Evolutionary conservation across 257 asterid genomes (phyloP).

Genomic region (Thymus mandschuricus): DNA sequence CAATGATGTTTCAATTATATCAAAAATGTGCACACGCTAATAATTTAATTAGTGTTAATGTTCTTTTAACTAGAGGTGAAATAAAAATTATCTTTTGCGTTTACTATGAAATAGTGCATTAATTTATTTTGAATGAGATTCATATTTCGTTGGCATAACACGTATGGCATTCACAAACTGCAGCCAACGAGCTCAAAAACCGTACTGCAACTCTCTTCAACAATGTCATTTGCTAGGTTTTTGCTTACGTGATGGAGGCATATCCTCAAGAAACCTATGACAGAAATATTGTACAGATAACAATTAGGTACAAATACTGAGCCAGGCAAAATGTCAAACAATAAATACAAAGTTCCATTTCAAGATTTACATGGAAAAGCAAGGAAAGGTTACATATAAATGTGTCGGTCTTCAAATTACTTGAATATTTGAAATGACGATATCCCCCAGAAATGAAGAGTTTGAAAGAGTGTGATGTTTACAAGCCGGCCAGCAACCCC

Average conservation of each 20-base stretch:
- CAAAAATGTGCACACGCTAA: too few species aligned
- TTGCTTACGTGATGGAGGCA: constrained; percentile 41
- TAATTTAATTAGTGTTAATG: too few species aligned
- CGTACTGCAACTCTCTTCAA: neutral
- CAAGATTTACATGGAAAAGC: neutral
- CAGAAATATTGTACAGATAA: constrained; percentile 6
- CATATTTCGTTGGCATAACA: too few species aligned
- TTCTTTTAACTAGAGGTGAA: too few species aligned
- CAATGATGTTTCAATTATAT: too few species aligned
- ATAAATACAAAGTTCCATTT: neutral
- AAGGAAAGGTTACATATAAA: neutral
- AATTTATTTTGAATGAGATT: too few species aligned
- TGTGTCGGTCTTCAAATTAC: neutral
- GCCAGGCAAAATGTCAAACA: neutral
- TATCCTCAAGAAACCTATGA: constrained; percentile 48
- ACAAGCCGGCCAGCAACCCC: neutral
- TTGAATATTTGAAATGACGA: neutral
- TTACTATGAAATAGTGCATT: too few species aligned
- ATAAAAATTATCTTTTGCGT: too few species aligned
- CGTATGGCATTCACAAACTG: too few species aligned
- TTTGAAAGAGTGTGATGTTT: neutral
- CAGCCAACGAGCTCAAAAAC: neutral
- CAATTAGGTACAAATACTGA: neutral
- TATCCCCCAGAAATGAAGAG: constrained; percentile 6
- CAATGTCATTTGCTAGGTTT: constrained; percentile 34